Conservation (phyloP, 2,329 filamentous ascomycete species). For the Penicillium frequentans region DNA sequence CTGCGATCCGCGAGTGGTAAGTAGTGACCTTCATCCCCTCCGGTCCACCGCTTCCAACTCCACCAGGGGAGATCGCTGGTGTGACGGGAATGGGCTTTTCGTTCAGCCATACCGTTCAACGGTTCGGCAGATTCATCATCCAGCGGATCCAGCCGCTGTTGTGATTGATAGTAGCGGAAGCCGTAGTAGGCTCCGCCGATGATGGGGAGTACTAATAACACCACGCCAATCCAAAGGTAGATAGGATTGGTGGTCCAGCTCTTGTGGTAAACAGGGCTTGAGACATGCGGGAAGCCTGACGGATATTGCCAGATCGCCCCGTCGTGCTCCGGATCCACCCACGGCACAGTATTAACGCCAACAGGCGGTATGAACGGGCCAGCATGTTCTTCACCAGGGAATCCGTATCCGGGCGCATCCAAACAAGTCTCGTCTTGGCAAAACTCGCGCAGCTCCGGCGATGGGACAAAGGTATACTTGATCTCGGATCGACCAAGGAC, state of each 20-base stretch:
- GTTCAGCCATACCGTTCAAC: slow-evolving; percentile 17
- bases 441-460: slow-evolving; percentile 31
- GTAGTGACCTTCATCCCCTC: slow-evolving; percentile 20
- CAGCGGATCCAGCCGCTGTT: slow-evolving; percentile 6
- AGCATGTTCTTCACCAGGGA: slow-evolving; percentile 28
- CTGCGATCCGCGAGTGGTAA: slow-evolving; percentile 28
- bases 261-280: not conserved
- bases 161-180: slow-evolving; percentile 11
- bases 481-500: slow-evolving; percentile 35
- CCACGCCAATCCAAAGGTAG: slow-evolving; percentile 7
- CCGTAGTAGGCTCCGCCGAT: slow-evolving; percentile 9
- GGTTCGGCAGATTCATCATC: slow-evolving; percentile 18
- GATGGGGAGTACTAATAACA: slow-evolving; percentile 8
- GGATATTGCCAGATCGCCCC: slow-evolving; percentile 20
- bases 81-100: slow-evolving; percentile 13
- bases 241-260: slow-evolving; percentile 3
- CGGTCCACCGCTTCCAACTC: slow-evolving; percentile 32
- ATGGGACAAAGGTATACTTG: slow-evolving; percentile 40
- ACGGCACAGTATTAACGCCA: slow-evolving; percentile 34
- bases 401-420: slow-evolving; percentile 31
- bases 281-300: slow-evolving; percentile 12
- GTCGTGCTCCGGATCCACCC: slow-evolving; percentile 30
- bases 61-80: slow-evolving; percentile 27
- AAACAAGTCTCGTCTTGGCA: slow-evolving; percentile 31
- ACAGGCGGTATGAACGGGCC: slow-evolving; percentile 29